These are phyloP conservation scores for Gossypium mustelinum DNA, from an alignment of 345 rosid species.

Conservation along the genomic window DNA sequence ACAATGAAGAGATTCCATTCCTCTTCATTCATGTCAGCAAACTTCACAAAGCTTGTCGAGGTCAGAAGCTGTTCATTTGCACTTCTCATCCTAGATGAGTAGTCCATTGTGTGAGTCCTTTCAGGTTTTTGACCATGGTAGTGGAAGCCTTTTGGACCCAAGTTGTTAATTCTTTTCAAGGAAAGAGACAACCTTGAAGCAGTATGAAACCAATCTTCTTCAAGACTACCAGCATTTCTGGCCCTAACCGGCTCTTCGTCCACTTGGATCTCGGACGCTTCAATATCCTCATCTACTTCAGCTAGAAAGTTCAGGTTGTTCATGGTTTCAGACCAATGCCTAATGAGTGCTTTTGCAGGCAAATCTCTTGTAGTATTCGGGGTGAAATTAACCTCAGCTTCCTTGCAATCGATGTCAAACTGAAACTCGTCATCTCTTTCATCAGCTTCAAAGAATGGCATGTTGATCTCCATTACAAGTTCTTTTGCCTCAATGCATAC, in stretches of 20 bases:
- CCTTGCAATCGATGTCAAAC: slow-evolving; percentile 76
- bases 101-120: background rate
- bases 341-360: slow-evolving; percentile 32
- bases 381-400: slow-evolving; percentile 33
- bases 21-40: slow-evolving; percentile 78
- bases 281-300: slow-evolving; percentile 46
- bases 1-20: slow-evolving; percentile 75
- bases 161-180: slow-evolving; percentile 1
- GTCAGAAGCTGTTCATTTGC: slow-evolving; percentile 84
- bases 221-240: slow-evolving; percentile 30
- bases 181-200: background rate
- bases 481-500: slow-evolving; percentile 83
- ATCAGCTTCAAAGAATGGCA: slow-evolving; percentile 46
- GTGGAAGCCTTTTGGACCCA: slow-evolving; percentile 40
- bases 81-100: slow-evolving; percentile 32
- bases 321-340: slow-evolving; percentile 38
- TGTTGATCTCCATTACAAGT: slow-evolving; percentile 52
- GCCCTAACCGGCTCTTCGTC: no score
- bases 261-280: slow-evolving; percentile 4
- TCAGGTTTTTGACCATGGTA: slow-evolving; percentile 2
- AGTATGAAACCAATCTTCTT: slow-evolving; percentile 15
- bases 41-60: slow-evolving; percentile 67
- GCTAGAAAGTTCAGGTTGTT: slow-evolving; percentile 41
- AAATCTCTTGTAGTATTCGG: slow-evolving; percentile 48
- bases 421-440: slow-evolving; percentile 59